Evolutionary conservation across 495 filamentous ascomycete genomes (phyloP), one percentile per base, ranked within the genome.

Genomic region (Penicillium salamii): DNA sequence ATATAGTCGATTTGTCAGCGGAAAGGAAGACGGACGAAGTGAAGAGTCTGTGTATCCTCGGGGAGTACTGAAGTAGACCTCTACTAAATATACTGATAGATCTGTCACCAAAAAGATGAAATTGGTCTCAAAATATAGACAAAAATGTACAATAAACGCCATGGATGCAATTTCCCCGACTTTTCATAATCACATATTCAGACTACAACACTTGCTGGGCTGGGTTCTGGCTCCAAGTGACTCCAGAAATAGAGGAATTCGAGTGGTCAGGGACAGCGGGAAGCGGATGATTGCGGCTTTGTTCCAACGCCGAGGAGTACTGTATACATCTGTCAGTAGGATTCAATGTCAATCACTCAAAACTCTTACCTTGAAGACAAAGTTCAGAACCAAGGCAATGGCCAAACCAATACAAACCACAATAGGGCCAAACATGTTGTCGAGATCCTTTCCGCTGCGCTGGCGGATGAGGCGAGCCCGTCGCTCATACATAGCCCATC

Each of bases 371-470:
- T 92, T 89, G 65, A 98, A 90, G 13, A 75, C 80, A 75, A 97
- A 96, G 70, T 98, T 97, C 59, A 96, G 62, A 38, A 87, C 76
- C 54, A 98, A 68, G 42, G 90, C 90, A 34, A 88, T 62, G 31
- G 86, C 81, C 57, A 98, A 63, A 18, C 91, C 89, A 26, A 86
- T 66, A 61, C 88, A 91, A 36, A 97, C 84, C 2, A 95, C 79
- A 42, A 96, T 60, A 17, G 95, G 93, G 3, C 93, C 93, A 41
- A 89, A 54, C 52, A 86, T 70, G 57, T 88, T 93, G 66, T 98
- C 92, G 67, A 98, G 90, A 59, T 97, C 93, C 63, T 83, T 89
- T 15, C 90, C 91, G 67, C 90, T 95, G 46, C 92, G 74, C 58
- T 86, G 77, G 34, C 82, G 63, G 65, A 98, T 97, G 73, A 97